Conservation (phyloP, 2,329 filamentous ascomycete genomes). For the Ophiosphaerella narmari region DNA sequence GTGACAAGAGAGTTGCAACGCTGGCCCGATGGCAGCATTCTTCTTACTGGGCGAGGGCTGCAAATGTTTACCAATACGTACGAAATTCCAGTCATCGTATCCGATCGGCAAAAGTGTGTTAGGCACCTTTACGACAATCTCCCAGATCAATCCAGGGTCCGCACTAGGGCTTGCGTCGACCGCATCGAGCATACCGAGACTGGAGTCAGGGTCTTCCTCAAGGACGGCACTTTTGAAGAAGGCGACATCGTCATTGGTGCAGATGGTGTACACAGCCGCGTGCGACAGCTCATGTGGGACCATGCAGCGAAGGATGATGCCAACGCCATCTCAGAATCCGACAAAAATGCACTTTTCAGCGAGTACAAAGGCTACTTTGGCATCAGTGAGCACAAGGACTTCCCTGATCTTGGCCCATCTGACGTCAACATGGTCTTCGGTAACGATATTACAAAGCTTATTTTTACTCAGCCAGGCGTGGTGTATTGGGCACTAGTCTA, state of each 20-base stretch:
- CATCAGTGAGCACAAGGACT: conserved; percentile 18
- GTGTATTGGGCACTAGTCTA: conserved; percentile 16
- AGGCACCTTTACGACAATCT: conserved; percentile 25
- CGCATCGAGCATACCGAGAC: conserved; percentile 17
- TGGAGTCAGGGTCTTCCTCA: conserved; percentile 18
- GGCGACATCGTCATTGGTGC: conserved; percentile 31
- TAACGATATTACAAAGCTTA: conserved; percentile 30
- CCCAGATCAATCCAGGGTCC: conserved; percentile 23
- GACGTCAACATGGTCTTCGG: conserved; percentile 24
- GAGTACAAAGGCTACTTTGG: conserved; percentile 17
- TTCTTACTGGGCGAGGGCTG: background rate
- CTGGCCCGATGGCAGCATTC: conserved; percentile 20
- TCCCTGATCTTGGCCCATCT: conserved; percentile 33
- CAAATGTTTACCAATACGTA: conserved; percentile 6
- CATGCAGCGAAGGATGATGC: conserved; percentile 15
- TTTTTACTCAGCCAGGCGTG: conserved; percentile 25
- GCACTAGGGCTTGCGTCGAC: conserved; percentile 12
- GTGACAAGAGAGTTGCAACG: conserved; percentile 9
- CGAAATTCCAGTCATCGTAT: conserved; percentile 9
- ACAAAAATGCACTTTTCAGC: conserved; percentile 16
- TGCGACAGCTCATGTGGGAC: conserved; percentile 28
- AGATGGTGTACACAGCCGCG: conserved; percentile 28
- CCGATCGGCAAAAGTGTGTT: conserved; percentile 24
- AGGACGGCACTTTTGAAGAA: conserved; percentile 18
- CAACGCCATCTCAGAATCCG: conserved; percentile 8